Percentiles rank a stretch among this genome's conserved stretches.
These are phyloP conservation scores for Celoporthe dispersa DNA, from an alignment of 2,329 filamentous ascomycete genomes.

Conservation along the genomic window DNA sequence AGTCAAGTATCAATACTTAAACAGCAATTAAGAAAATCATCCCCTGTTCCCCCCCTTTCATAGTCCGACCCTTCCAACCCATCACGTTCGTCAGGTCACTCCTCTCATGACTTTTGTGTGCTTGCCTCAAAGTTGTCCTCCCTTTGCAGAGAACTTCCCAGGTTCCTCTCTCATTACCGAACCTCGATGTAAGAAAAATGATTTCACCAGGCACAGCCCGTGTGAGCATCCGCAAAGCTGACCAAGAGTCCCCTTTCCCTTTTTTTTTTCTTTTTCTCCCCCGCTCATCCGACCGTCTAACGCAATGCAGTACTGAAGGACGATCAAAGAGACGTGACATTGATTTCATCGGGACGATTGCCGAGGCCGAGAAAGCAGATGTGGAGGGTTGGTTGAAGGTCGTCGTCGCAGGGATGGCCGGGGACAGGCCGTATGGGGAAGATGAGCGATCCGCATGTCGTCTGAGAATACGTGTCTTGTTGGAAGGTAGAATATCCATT, in stretches of 20 bases:
- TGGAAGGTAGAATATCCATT: conserved; percentile 24
- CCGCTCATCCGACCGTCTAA: conserved; percentile 7
- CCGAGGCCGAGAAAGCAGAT: conserved; percentile 12
- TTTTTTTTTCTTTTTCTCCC: too few relatives aligned
- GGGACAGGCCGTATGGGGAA: conserved; percentile 13
- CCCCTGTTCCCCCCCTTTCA: background rate
- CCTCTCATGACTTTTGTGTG: conserved; percentile 12
- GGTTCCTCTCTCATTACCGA: conserved; percentile 20
- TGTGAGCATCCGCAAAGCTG: conserved; percentile 17
- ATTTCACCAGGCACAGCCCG: conserved; percentile 15
- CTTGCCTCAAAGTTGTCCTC: conserved; percentile 19
- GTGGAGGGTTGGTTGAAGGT: conserved; percentile 4
- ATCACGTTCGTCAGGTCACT: conserved; percentile 15
- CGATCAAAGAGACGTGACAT: conserved; percentile 11
- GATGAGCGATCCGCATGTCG: conserved; percentile 5
- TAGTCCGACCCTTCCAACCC: conserved; percentile 8
- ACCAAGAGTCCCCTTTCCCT: conserved; percentile 16
- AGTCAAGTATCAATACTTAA: conserved; percentile 20
- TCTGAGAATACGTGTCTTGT: conserved; percentile 15
- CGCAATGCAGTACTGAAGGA: conserved; percentile 10
- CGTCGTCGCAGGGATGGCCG: conserved; percentile 12
- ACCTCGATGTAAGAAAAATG: conserved; percentile 23
- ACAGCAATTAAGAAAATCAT: conserved; percentile 17
- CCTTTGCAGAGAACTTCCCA: background rate
- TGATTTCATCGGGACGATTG: conserved; percentile 13